A percentile compares a stretch with the other conserved stretches of the same genome.
phyloP scores from a whole-genome alignment of 1,139 yeast species.

The Taphrina flavorubra region DNA sequence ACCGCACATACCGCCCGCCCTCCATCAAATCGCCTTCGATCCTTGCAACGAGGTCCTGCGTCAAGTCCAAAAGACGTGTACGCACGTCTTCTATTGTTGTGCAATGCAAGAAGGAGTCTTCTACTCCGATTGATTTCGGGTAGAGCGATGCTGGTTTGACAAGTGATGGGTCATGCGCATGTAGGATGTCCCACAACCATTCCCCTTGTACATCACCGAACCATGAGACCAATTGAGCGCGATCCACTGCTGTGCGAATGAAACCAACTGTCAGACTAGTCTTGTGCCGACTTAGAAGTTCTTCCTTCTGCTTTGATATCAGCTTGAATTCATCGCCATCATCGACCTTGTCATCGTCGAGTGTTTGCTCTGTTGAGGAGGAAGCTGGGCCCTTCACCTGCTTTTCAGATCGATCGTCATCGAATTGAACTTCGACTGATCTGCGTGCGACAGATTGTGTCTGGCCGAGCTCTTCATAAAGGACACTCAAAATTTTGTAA shows the following conservation, averaged over 20 bases:
- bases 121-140: conserved; percentile 52
- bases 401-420: background rate
- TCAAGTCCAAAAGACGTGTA: conserved; percentile 44
- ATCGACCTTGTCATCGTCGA: background rate
- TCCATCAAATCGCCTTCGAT: conserved; percentile 40
- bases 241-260: conserved; percentile 2
- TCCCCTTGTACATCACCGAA: conserved; percentile 45
- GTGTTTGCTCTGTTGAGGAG: background rate
- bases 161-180: conserved; percentile 49
- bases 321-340: conserved; percentile 35
- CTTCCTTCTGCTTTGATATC: conserved; percentile 21
- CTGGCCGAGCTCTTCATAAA: conserved; percentile 19
- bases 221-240: conserved; percentile 11
- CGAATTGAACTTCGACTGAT: conserved; percentile 9
- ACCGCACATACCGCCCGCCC: conserved; percentile 22
- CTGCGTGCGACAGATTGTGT: background rate
- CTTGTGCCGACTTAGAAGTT: conserved; percentile 18
- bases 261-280: conserved; percentile 10
- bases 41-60: conserved; percentile 36
- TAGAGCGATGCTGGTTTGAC: conserved; percentile 47
- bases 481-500: conserved; percentile 42
- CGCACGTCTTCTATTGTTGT: conserved; percentile 43
- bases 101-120: conserved; percentile 50
- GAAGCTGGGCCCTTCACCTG: background rate
- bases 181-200: conserved; percentile 49